Evolutionary conservation across 2,329 filamentous ascomycete genomes (phyloP).

Genomic region (Venturia effusa): DNA sequence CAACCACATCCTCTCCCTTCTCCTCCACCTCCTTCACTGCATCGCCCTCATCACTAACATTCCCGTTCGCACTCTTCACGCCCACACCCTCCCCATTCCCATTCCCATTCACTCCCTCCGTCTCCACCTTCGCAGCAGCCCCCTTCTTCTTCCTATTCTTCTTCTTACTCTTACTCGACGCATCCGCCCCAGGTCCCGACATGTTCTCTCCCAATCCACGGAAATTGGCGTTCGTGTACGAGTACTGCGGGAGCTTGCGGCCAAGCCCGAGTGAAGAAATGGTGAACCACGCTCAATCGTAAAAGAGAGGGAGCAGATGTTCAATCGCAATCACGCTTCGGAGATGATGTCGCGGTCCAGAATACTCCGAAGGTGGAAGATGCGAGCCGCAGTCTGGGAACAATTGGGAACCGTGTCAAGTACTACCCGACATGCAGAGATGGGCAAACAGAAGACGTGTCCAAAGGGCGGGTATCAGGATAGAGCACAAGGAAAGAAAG

Average conservation of each 20-base stretch:
- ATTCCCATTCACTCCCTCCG: constrained; percentile 21
- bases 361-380: not conserved
- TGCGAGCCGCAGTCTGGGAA: too few relatives aligned
- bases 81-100: constrained; percentile 27
- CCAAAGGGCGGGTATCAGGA: not conserved
- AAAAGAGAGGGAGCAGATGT: not conserved
- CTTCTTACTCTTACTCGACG: constrained; percentile 26
- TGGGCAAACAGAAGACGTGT: not conserved
- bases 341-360: not conserved
- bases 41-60: constrained; percentile 24
- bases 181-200: not conserved
- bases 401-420: not conserved
- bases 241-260: not conserved
- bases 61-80: constrained; percentile 9
- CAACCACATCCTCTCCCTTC: not conserved
- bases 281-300: not conserved
- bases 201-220: not conserved
- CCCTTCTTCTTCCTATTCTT: constrained; percentile 31
- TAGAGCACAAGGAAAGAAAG: not conserved
- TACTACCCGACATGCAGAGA: not conserved
- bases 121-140: constrained; percentile 13
- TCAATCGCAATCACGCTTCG: not conserved
- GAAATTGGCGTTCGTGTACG: not conserved
- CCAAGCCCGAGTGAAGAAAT: not conserved
- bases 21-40: constrained; percentile 16